A percentile compares a stretch with the other conserved stretches of the same genome.
phyloP scores from a whole-genome alignment of 208 protist genomes.

The Histomonas meleagridis region DNA sequence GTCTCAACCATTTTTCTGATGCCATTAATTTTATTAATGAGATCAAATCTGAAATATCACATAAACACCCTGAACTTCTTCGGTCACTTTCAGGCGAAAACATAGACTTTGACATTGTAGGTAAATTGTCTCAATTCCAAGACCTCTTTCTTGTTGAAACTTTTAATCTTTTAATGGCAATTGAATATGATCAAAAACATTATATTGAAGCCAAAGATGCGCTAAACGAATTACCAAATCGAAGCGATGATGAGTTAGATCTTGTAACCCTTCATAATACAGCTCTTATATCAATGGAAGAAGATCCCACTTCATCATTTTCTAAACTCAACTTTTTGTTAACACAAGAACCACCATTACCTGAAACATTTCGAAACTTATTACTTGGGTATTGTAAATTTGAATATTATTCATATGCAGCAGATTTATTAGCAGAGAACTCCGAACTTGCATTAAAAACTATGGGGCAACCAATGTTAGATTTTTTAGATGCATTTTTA shows the following conservation, averaged over 20 bases:
- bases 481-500: background rate
- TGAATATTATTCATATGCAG: conserved; percentile 78
- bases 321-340: conserved; percentile 83
- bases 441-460: conserved; percentile 40
- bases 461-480: background rate
- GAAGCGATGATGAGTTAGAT: conserved; percentile 65
- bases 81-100: background rate
- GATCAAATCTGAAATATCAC: background rate
- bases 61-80: background rate
- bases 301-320: conserved; percentile 74
- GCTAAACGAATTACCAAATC: background rate
- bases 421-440: conserved; percentile 80
- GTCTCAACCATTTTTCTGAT: background rate
- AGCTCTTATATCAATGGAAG: conserved; percentile 80
- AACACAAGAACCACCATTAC: conserved; percentile 75
- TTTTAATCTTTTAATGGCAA: background rate
- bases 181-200: background rate
- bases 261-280: conserved; percentile 86
- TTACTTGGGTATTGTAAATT: conserved; percentile 86
- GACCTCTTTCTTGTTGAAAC: background rate
- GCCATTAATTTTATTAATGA: background rate
- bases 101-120: background rate
- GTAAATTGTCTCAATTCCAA: background rate
- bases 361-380: conserved; percentile 88
- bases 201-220: background rate